Percentiles rank a stretch among this genome's conserved stretches.
Conservation (phyloP, 2,329 filamentous ascomycete species). For the Aspergillus udagawae region DNA sequence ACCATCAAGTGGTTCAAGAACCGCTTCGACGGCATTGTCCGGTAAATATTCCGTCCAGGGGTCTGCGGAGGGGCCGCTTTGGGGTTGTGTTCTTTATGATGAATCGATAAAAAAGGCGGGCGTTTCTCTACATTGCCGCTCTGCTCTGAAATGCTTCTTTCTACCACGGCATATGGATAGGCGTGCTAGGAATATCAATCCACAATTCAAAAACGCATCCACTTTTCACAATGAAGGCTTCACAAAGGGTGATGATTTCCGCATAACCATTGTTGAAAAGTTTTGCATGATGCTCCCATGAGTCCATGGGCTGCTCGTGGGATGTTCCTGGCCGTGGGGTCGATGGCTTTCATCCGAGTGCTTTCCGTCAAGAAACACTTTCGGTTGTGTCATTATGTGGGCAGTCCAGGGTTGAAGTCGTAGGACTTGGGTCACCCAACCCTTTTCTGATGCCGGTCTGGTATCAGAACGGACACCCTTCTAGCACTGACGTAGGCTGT, state of each 20-base stretch:
- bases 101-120: slow-evolving; percentile 29
- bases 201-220: slow-evolving; percentile 35
- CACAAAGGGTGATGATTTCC: slow-evolving; percentile 53
- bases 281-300: slow-evolving; percentile 18
- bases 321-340: background rate
- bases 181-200: slow-evolving; percentile 40
- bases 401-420: background rate
- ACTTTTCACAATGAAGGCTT: slow-evolving; percentile 55
- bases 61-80: slow-evolving; percentile 21
- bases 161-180: slow-evolving; percentile 37
- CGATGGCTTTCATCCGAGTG: background rate
- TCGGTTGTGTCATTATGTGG: background rate
- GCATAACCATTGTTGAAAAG: slow-evolving; percentile 55
- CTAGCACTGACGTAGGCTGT: background rate
- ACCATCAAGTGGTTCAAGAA: slow-evolving; percentile 97
- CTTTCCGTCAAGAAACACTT: background rate
- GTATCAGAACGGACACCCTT: slow-evolving; percentile 16
- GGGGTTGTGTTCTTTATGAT: slow-evolving; percentile 31
- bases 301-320: background rate
- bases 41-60: slow-evolving; percentile 60
- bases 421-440: slow-evolving; percentile 17
- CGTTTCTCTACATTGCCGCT: slow-evolving; percentile 16
- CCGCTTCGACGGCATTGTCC: slow-evolving; percentile 97
- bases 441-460: slow-evolving; percentile 11
- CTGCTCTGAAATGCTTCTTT: slow-evolving; percentile 28